Evolutionary conservation across 768 basidiomycete genomes (phyloP), one percentile per base, ranked within the genome.

Genomic region (Pholiota conissans): DNA sequence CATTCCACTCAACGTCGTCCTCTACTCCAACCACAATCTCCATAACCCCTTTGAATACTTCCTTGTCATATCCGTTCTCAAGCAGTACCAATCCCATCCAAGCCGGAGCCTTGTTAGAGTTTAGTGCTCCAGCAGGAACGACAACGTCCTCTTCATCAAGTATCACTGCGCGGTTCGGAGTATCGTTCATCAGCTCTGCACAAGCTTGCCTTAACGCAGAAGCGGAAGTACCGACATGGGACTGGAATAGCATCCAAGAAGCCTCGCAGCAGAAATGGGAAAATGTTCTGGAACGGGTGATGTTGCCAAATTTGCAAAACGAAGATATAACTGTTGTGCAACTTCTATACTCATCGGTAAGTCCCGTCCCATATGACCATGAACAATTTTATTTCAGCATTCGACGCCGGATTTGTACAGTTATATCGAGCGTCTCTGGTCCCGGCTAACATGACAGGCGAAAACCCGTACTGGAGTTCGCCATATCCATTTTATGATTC

Each of bases 141-240:
- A 48, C n/a, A 4, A 20, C 35, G 10, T 56, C 47, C 3, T 20
- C 11, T 9, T 60, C 72, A 3, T 64, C 65, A 14, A 65, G 66
- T 5, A 70, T 85, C 34, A 76, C 72, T 40, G 78, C 84, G 29
- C 78, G 84, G 6, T 84, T 85, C 39, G 84, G 85, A 18, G 73
- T 86, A 11, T 86, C 85, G 2, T 82, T 84, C 71, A 73, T 74
- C 16, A 80, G 77, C 39, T 56, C 76, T 7, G 76, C 75, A 11
- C 82, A 83, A 62, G 85, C 84, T 1, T 87, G 84, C 62, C 62
- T 71, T 14, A 86, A 86, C 61, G 84, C 84, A 0, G 81, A 85
- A 60, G 70, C 66, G 42, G 84, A 85, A 58, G 73, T 85, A n/a
- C 75, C 71, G 39, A 65, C 66, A 27, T 81, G 80, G 79, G 70